These are phyloP conservation scores for Candida krabiensis DNA, from an alignment of 805 yeast genomes.

Conservation along the genomic window DNA sequence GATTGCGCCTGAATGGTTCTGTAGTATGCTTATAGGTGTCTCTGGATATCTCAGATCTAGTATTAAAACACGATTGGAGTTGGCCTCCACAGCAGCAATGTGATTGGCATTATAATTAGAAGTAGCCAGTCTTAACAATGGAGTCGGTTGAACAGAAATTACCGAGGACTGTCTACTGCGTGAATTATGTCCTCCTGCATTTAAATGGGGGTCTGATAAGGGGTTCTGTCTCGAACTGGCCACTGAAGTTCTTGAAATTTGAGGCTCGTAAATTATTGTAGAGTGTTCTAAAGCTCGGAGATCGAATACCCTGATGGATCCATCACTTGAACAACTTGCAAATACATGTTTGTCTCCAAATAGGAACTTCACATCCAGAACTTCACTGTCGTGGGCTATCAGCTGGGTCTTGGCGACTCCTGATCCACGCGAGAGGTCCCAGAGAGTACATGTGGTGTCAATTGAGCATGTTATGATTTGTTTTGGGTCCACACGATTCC, in stretches of 20 bases:
- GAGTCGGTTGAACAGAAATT: conserved; percentile 39
- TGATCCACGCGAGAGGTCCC: conserved; percentile 73
- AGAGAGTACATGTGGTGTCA: conserved; percentile 95
- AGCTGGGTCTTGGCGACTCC: conserved; percentile 84
- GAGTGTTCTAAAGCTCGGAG: conserved; percentile 87
- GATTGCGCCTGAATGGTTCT: conserved; percentile 66
- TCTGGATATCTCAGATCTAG: conserved; percentile 91
- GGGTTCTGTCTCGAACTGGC: conserved; percentile 1
- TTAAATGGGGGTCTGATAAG: neutral
- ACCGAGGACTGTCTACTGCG: conserved; percentile 1
- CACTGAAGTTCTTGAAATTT: conserved; percentile 20
- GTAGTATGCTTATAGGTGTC: conserved; percentile 66
- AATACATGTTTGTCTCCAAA: conserved; percentile 74
- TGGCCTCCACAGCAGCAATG: conserved; percentile 77
- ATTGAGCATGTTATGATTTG: conserved; percentile 80
- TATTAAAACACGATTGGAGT: conserved; percentile 62
- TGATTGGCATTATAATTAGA: conserved; percentile 79
- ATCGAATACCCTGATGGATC: conserved; percentile 90
- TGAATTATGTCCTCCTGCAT: neutral
- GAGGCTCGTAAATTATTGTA: conserved; percentile 89
- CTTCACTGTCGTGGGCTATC: conserved; percentile 96
- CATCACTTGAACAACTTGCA: conserved; percentile 94
- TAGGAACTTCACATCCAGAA: conserved; percentile 85
- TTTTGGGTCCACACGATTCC: conserved; percentile 75
- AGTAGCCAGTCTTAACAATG: conserved; percentile 74